Conservation (phyloP, 2,329 filamentous ascomycete genomes). For the Neurospora sp. region DNA sequence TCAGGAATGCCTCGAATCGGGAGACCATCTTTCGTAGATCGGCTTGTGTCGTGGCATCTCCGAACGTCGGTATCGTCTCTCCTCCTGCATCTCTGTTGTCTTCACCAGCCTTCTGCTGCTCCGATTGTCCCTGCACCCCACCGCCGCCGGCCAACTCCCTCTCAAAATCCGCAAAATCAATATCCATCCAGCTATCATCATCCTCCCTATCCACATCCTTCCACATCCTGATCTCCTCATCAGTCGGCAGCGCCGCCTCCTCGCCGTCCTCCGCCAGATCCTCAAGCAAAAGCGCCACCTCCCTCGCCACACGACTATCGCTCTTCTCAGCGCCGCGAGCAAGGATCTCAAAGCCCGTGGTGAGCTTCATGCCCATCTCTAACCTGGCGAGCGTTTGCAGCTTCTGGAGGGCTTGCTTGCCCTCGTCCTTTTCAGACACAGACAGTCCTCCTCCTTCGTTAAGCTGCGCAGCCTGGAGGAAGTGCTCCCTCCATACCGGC, state of each 20-base stretch:
- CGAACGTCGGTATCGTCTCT: constrained; percentile 36
- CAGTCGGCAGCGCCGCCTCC: constrained; percentile 48
- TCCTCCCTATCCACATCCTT: constrained; percentile 54
- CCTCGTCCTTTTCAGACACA: background rate
- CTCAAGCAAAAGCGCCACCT: constrained; percentile 66
- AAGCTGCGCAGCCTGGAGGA: constrained; percentile 21
- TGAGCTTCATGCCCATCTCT: constrained; percentile 79
- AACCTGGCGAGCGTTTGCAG: constrained; percentile 29
- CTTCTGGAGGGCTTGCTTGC: constrained; percentile 18
- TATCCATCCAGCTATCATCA: constrained; percentile 84
- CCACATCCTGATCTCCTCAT: constrained; percentile 68
- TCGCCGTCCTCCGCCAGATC: constrained; percentile 69
- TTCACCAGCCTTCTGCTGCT: constrained; percentile 4
- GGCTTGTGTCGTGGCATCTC: constrained; percentile 57
- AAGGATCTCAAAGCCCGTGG: constrained; percentile 87
- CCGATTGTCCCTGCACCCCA: constrained; percentile 21
- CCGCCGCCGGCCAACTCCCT: constrained; percentile 54
- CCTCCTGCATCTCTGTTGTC: background rate
- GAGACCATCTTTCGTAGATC: constrained; percentile 86
- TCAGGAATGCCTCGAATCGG: constrained; percentile 85
- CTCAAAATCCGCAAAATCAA: constrained; percentile 84
- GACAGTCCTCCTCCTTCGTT: constrained; percentile 6
- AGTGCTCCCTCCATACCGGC: constrained; percentile 35
- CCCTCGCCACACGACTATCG: constrained; percentile 59
- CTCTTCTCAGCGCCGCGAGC: constrained; percentile 56